Conservation (phyloP, 768 basidiomycete species). For the Auriculariales sp. region DNA sequence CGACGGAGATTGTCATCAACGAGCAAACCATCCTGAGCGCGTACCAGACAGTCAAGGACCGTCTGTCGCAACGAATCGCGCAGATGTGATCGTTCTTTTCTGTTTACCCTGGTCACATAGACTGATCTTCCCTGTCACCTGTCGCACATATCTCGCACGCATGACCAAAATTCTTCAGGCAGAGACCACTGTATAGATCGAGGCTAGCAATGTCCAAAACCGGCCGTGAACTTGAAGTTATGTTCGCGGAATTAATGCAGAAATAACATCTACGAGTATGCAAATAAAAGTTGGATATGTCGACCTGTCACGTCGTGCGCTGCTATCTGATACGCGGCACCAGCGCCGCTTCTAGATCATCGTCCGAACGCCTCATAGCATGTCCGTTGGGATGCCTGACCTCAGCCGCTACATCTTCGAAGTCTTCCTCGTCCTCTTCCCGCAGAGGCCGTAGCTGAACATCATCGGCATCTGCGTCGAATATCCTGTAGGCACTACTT, state of each 20-base stretch:
- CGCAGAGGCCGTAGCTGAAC: conserved; percentile 47
- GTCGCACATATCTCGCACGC: no score
- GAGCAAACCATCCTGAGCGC: conserved; percentile 92
- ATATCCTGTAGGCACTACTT: conserved; percentile 54
- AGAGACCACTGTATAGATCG: no score
- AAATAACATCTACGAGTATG: no score
- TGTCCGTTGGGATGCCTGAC: neutral
- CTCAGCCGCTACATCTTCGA: conserved; percentile 28
- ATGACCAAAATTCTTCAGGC: no score
- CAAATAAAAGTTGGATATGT: no score
- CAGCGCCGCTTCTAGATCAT: neutral
- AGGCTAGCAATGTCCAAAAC: no score
- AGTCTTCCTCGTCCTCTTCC: conserved; percentile 50
- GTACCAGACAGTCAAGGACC: conserved; percentile 79
- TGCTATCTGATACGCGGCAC: no score
- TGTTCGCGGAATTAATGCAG: no score
- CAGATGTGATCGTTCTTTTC: conserved; percentile 35
- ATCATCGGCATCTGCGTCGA: conserved; percentile 37
- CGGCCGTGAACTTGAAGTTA: no score
- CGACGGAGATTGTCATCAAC: conserved; percentile 95
- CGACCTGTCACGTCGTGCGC: no score
- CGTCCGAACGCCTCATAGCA: neutral
- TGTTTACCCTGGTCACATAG: no score
- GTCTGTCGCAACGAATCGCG: conserved; percentile 69
- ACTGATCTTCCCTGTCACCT: no score